A percentile compares a stretch with the other conserved stretches of the same genome.
These are phyloP conservation scores for Ceratobasidium sp. DNA, from an alignment of 1,284 basidiomycete genomes.

Conservation along the genomic window DNA sequence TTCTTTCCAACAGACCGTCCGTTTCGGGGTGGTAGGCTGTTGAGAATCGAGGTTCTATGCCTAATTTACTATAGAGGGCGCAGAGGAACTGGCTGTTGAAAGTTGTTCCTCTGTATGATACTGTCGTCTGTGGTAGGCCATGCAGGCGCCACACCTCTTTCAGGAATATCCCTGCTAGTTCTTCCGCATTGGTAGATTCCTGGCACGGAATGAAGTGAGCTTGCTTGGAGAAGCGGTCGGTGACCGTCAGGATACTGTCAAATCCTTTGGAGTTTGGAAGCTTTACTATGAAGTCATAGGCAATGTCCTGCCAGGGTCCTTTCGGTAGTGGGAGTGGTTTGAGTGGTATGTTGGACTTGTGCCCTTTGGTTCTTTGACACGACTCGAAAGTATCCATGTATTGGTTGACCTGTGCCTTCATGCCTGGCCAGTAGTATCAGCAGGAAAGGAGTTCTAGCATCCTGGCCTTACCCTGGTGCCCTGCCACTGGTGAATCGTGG, in stretches of 20 bases:
- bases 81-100: too few relatives aligned
- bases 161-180: conserved; percentile 49
- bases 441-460: conserved; percentile 41
- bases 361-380: conserved; percentile 55
- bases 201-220: conserved; percentile 56
- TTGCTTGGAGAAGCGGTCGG: conserved; percentile 57
- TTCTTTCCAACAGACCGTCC: conserved; percentile 14
- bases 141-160: too few relatives aligned
- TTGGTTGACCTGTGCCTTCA: conserved; percentile 50
- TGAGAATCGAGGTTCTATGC: conserved; percentile 54
- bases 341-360: too few relatives aligned
- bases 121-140: too few relatives aligned
- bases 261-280: conserved; percentile 56
- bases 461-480: conserved; percentile 42
- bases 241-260: conserved; percentile 58
- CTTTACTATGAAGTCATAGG: conserved; percentile 60
- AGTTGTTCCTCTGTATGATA: too few relatives aligned
- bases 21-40: conserved; percentile 52
- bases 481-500: conserved; percentile 45
- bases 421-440: conserved; percentile 45
- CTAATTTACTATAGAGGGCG: conserved; percentile 52
- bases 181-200: conserved; percentile 44
- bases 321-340: conserved; percentile 53
- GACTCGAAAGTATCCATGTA: conserved; percentile 56
- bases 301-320: conserved; percentile 58